A percentile compares a stretch with the other conserved stretches of the same genome.
Evolutionary conservation across 2,329 filamentous ascomycete genomes (phyloP).

Genomic region (Botrytis paeoniae): DNA sequence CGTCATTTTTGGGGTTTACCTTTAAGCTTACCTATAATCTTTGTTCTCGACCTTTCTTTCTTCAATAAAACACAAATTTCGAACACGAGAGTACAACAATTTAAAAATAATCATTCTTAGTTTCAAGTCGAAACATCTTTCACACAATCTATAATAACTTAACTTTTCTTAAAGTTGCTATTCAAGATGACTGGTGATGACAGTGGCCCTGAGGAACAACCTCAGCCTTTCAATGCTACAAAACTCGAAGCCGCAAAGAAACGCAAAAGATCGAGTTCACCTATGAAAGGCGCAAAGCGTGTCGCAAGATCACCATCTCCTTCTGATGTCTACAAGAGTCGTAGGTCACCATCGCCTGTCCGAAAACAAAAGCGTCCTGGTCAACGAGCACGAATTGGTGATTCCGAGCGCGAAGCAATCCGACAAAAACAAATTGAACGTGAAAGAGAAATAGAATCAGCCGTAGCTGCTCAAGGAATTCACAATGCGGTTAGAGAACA

Average conservation of each 20-base stretch:
- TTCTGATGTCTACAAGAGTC: slow-evolving; percentile 28
- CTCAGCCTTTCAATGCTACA: slow-evolving; percentile 44
- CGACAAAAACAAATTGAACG: slow-evolving; percentile 56
- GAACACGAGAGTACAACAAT: not conserved
- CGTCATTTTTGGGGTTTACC: slow-evolving; percentile 6
- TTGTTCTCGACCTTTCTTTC: slow-evolving; percentile 9
- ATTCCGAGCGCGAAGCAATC: slow-evolving; percentile 64
- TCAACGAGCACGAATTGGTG: slow-evolving; percentile 63
- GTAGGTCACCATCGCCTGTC: slow-evolving; percentile 35
- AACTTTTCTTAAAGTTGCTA: not conserved
- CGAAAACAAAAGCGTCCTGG: slow-evolving; percentile 70
- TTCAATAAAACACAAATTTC: not conserved
- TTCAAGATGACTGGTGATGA: slow-evolving; percentile 38
- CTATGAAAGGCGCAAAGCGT: slow-evolving; percentile 34
- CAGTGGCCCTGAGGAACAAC: slow-evolving; percentile 36
- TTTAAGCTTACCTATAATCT: slow-evolving; percentile 1
- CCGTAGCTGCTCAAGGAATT: slow-evolving; percentile 50
- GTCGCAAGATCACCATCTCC: slow-evolving; percentile 32
- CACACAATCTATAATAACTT: not conserved
- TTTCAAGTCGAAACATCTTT: not conserved
- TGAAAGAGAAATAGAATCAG: slow-evolving; percentile 48
- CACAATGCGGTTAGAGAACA: slow-evolving; percentile 88
- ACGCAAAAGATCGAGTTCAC: slow-evolving; percentile 42
- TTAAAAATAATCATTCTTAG: not conserved
- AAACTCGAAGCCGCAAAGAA: slow-evolving; percentile 44